Base-by-base conservation (phyloP, 257 asterid species). In the Rhazya stricta region DNA sequence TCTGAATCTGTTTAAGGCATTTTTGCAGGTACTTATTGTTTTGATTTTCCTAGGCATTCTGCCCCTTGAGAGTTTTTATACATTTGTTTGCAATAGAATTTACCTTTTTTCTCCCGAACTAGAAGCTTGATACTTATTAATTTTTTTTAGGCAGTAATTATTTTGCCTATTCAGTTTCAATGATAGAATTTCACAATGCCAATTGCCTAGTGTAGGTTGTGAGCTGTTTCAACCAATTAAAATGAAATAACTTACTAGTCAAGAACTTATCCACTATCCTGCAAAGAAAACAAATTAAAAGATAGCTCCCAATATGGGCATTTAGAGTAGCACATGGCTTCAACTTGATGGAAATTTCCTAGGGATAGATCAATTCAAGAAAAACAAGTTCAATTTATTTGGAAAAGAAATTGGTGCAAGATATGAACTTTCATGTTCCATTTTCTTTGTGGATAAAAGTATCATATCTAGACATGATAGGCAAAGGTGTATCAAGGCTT, bases 21-120 rank as follows among this genome's bases (percentile, higher is more conserved):
- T 90, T 86, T 88, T 88, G 50, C 83, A 90, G 89, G 86, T 82
- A 81, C 77, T 85, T 69, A 79, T 77, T 71, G 78, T 78, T 78
- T 86, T 46, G 19, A 67, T 56, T 62, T 69, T 58, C 63, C 2
- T 21, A 25, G 37, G 50, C 13, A 58, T 41, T 71, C 61, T 46
- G 27, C n/a, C 71, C 13, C 77, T 79, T 65, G 66, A 74, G 76
- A 70, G 72, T 72, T 84, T 78, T 45, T 23, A 71, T 76, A 77
- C 82, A 76, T 80, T 82, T 78, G 60, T 74, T 77, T 60, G 66
- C 78, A 41, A 67, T 75, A 71, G 73, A 73, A 50, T 39, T 62
- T 67, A 42, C 53, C 62, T 39, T 16, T 0, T 79, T 70, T 41
- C 68, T 66, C 21, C 43, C 39, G 18, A 12, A 15, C 29, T 39